Percentiles rank a stretch among this genome's conserved stretches.
These are phyloP conservation scores for Apiospora arundinis DNA, from an alignment of 2,329 filamentous ascomycete genomes.

Conservation along the genomic window DNA sequence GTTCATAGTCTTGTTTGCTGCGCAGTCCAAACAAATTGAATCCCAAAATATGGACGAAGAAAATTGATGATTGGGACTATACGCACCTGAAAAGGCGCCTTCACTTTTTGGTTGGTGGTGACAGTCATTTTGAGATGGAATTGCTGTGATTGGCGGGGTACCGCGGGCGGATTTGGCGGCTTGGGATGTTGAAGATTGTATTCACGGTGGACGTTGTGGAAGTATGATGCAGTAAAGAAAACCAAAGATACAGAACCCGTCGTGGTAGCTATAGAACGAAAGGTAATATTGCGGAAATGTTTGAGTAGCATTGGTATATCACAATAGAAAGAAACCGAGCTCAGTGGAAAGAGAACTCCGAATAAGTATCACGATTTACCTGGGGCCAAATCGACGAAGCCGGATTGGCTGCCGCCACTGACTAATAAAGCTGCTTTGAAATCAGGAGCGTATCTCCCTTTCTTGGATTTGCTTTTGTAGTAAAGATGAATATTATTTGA, in stretches of 20 bases:
- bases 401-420: slow-evolving; percentile 11
- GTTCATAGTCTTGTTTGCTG: slow-evolving; percentile 3
- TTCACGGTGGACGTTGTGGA: slow-evolving; percentile 32
- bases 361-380: slow-evolving; percentile 22
- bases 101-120: slow-evolving; percentile 36
- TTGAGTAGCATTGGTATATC: slow-evolving; percentile 33
- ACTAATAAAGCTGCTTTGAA: slow-evolving; percentile 44
- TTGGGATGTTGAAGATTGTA: slow-evolving; percentile 10
- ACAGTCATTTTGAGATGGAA: slow-evolving; percentile 35
- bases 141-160: slow-evolving; percentile 20
- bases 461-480: neutral
- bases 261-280: slow-evolving; percentile 33
- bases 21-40: neutral
- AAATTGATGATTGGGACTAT: neutral
- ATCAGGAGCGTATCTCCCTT: slow-evolving; percentile 32
- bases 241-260: slow-evolving; percentile 32
- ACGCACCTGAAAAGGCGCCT: slow-evolving; percentile 44
- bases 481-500: neutral
- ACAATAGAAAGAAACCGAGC: slow-evolving; percentile 23
- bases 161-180: neutral
- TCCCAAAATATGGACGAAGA: neutral
- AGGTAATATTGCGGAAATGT: slow-evolving; percentile 34
- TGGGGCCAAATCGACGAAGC: slow-evolving; percentile 16
- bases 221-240: slow-evolving; percentile 35
- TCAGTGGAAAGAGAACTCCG: slow-evolving; percentile 10